Evolutionary conservation across 371 early-diverging fungal genomes (phyloP), one percentile per base, ranked within the genome.

Genomic region (Zychaea mexicana): DNA sequence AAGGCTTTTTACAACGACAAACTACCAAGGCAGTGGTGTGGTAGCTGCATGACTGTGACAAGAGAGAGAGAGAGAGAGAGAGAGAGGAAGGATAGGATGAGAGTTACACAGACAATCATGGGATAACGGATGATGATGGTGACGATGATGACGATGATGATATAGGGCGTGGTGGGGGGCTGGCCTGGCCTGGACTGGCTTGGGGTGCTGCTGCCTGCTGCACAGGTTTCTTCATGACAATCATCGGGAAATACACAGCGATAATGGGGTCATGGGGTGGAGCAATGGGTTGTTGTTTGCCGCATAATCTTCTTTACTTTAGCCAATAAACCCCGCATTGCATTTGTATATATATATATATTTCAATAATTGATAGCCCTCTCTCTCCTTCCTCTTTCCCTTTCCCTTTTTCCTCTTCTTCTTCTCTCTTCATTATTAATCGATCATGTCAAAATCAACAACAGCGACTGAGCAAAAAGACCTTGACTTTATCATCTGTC

Each of bases 401-500:
- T 49, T n/a, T 52, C 32, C 55, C 26, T 58, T 57, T 66, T 32
- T 47, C 27, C 45, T 46, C 39, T 46, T 22, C 26, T 49, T 21
- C 13, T 62, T 22, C 36, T 24, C 56, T 39, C 6, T 56, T 42
- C 13, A 9, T 9, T 9, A 49, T 24, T 8, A 49, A 9, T 17
- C 0, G 7, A 56, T 33, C 8, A 56, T 36, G 32, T 13, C 56
- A 56, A 21, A 56, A 12, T 33, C 22, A 56, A 22, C 30, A 32
- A n/a, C 21, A 33, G 15, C 38, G 19, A 55, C 56, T n/a, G 33
- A 55, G 33, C 32, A 56, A 36, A 31, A 52, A 27, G 57, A 57
- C 45, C 54, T 62, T 53, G 55, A 58, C 60, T 57, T 52, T 54
- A 59, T 65, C 21, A 59, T 59, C n/a, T 56, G 53, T 46, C 52